These are phyloP conservation scores for Fusarium chuoi DNA, from an alignment of 2,329 filamentous ascomycete genomes.

Conservation along the genomic window DNA sequence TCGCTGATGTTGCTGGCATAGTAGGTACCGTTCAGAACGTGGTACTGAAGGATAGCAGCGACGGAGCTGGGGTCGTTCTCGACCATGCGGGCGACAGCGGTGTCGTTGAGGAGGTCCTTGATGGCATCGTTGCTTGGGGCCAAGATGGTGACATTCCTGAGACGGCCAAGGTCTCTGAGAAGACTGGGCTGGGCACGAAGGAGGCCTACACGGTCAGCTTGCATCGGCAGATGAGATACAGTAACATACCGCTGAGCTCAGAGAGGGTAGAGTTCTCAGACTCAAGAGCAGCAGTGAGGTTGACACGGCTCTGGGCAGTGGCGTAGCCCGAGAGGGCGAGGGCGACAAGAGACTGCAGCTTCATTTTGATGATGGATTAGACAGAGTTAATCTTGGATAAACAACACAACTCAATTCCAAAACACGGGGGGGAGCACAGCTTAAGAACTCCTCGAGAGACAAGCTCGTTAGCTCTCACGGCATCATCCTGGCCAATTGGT, in stretches of 20 bases:
- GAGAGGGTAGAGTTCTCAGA: constrained; percentile 46
- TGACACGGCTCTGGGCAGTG: constrained; percentile 35
- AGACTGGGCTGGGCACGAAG: constrained; percentile 40
- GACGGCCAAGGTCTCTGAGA: constrained; percentile 19
- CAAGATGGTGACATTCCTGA: constrained; percentile 54
- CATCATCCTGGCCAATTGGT: constrained; percentile 26
- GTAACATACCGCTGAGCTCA: constrained; percentile 30
- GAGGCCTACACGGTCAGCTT: constrained; percentile 36
- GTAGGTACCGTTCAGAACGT: constrained; percentile 62
- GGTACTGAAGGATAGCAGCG: constrained; percentile 63
- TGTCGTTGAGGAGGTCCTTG: constrained; percentile 58
- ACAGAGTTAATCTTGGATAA: constrained; percentile 4
- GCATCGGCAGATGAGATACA: not conserved
- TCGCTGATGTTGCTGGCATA: constrained; percentile 48
- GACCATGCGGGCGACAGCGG: constrained; percentile 52
- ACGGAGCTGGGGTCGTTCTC: constrained; percentile 53
- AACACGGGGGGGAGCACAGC: not conserved
- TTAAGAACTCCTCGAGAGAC: constrained; percentile 13
- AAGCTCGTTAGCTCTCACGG: constrained; percentile 4
- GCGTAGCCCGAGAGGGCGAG: constrained; percentile 36
- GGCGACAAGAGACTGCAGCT: constrained; percentile 29
- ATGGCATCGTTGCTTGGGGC: constrained; percentile 66
- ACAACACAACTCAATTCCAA: not conserved
- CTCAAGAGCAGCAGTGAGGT: constrained; percentile 38
- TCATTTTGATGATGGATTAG: constrained; percentile 33